These are phyloP conservation scores for Rhodomyrtus psidioides DNA, from an alignment of 441 rosid species.

Conservation along the genomic window DNA sequence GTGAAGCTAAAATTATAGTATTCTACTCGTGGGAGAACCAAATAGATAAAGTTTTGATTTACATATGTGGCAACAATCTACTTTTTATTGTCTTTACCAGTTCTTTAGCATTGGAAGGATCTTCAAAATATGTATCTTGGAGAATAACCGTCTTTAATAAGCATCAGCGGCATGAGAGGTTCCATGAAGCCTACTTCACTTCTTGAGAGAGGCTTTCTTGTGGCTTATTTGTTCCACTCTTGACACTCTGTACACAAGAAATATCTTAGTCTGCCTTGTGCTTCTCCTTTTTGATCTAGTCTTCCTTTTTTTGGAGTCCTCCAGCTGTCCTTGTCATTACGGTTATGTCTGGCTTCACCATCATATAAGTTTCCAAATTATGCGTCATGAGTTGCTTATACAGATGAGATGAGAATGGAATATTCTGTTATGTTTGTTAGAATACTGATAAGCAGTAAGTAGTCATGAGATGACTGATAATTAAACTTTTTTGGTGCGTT, in stretches of 20 bases:
- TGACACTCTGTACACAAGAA: not conserved
- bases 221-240: not conserved
- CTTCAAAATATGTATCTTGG: not conserved
- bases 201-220: not conserved
- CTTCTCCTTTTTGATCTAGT: not conserved
- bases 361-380: not conserved
- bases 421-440: not conserved
- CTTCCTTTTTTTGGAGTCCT: not conserved
- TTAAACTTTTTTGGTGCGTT: not conserved
- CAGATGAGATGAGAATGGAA: not conserved
- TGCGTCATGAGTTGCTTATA: not conserved
- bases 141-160: not conserved
- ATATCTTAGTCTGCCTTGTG: not conserved
- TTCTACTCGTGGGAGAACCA: not conserved
- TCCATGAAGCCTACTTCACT: not conserved
- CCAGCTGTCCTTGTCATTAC: not conserved
- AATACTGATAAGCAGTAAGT: not conserved
- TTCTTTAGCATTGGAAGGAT: not conserved
- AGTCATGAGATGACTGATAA: not conserved
- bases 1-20: not conserved
- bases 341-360: not conserved
- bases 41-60: not conserved
- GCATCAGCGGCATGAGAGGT: not conserved
- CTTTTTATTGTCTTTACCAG: not conserved
- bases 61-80: not conserved